Conservation (phyloP, 1,139 yeast species). For the Geotrichum restrictum region DNA sequence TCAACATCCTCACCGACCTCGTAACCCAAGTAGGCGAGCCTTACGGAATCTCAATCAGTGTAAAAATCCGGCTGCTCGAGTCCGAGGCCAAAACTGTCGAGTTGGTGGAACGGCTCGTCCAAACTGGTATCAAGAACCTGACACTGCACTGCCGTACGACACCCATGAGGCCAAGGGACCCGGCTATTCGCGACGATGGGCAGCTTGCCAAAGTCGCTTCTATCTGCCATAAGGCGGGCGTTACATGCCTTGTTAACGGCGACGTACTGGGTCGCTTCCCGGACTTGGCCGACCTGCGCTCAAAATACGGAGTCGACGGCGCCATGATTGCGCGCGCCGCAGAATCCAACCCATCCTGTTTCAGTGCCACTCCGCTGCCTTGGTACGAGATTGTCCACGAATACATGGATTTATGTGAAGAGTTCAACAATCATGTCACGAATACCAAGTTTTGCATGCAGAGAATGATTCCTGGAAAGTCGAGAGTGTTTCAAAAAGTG, state of each 20-base stretch:
- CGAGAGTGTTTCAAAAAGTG: slow-evolving; percentile 54
- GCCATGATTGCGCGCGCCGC: slow-evolving; percentile 95
- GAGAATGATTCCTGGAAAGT: slow-evolving; percentile 77
- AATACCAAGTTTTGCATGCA: slow-evolving; percentile 78
- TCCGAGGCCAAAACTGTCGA: slow-evolving; percentile 55
- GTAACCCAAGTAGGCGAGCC: slow-evolving; percentile 81
- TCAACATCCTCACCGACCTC: slow-evolving; percentile 59
- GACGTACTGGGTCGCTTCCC: slow-evolving; percentile 50
- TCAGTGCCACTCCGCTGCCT: slow-evolving; percentile 41
- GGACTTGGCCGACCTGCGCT: slow-evolving; percentile 55
- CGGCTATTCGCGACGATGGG: slow-evolving; percentile 57
- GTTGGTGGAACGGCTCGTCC: slow-evolving; percentile 59
- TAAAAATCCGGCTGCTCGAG: slow-evolving; percentile 76
- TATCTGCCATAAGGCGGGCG: slow-evolving; percentile 59
- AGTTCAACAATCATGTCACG: slow-evolving; percentile 58
- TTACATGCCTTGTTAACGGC: slow-evolving; percentile 79
- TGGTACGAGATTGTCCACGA: slow-evolving; percentile 58
- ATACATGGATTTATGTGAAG: slow-evolving; percentile 51
- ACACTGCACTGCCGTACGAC: slow-evolving; percentile 91
- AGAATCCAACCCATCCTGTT: slow-evolving; percentile 79
- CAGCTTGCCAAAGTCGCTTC: slow-evolving; percentile 54
- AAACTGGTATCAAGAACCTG: slow-evolving; percentile 77
- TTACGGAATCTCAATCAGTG: slow-evolving; percentile 73
- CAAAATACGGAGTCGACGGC: slow-evolving; percentile 57
- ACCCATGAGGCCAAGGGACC: slow-evolving; percentile 83